Evolutionary conservation across 345 rosid genomes (phyloP).

Genomic region (Aquilaria malaccensis): DNA sequence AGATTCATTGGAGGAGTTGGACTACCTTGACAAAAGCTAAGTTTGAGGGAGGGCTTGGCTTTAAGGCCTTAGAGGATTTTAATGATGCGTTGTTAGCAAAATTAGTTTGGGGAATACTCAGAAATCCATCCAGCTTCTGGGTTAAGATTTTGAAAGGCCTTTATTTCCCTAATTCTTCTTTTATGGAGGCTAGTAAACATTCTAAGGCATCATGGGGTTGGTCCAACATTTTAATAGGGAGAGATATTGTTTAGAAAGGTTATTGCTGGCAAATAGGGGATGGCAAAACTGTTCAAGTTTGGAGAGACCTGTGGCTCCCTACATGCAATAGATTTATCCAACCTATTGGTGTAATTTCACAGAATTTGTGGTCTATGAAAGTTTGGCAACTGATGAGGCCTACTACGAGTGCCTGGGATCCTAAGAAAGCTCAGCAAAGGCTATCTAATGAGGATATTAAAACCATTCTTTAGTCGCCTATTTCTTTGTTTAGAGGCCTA

Average conservation of each 20-base stretch:
- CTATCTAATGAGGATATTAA: too few species aligned
- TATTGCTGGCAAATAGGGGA: background rate
- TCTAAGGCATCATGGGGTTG: background rate
- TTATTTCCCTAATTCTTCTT: background rate
- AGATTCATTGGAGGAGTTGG: background rate
- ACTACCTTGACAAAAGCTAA: background rate
- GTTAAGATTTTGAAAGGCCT: background rate
- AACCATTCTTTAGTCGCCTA: too few species aligned
- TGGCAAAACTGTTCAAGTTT: background rate
- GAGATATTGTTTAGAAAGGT: background rate
- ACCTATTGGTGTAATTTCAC: too few species aligned
- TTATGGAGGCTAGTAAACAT: background rate
- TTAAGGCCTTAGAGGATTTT: background rate
- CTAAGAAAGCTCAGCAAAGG: too few species aligned
- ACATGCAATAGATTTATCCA: too few species aligned
- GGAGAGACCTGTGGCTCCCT: background rate
- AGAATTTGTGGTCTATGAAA: too few species aligned
- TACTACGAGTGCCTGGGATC: too few species aligned
- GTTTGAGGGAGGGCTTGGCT: background rate
- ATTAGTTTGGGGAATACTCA: background rate
- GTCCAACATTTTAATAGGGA: background rate
- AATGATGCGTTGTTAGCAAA: background rate
- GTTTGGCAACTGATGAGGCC: too few species aligned
- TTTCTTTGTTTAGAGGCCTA: too few species aligned
- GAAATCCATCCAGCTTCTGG: background rate